Evolutionary conservation across 2,329 filamentous ascomycete genomes (phyloP).

Genomic region (Septoria linicola): DNA sequence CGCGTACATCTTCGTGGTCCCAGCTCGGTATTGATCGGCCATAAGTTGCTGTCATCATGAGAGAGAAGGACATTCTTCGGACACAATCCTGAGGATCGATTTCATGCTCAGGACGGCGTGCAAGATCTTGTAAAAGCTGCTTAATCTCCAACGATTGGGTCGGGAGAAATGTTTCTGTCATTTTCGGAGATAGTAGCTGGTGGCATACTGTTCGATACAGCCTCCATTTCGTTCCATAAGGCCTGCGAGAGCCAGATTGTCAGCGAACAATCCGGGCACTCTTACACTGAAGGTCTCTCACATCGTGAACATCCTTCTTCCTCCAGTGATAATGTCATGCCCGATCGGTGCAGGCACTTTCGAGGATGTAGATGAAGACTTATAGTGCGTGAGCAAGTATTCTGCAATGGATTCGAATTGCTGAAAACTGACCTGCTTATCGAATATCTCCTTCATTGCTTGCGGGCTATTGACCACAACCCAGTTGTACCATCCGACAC

Average conservation of each 20-base stretch:
- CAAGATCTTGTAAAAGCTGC: slow-evolving; percentile 2
- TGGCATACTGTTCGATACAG: background rate
- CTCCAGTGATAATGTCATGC: background rate
- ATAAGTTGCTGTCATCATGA: slow-evolving; percentile 1
- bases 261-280: no score
- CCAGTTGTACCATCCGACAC: slow-evolving; percentile 3
- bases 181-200: background rate
- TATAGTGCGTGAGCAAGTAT: no score
- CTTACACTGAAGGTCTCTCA: no score
- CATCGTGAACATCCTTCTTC: slow-evolving; percentile 1
- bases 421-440: slow-evolving; percentile 1
- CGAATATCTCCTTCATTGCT: slow-evolving; percentile 1
- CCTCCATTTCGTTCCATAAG: background rate
- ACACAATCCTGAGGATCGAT: background rate
- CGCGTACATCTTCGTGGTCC: slow-evolving; percentile 3
- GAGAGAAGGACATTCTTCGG: background rate
- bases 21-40: background rate
- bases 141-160: background rate
- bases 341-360: background rate
- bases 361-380: slow-evolving; percentile 1
- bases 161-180: background rate
- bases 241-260: no score
- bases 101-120: background rate
- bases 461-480: slow-evolving; percentile 2
- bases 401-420: no score